Evolutionary conservation across 768 basidiomycete species (phyloP).

Genomic region (Solioccasus polychromus): DNA sequence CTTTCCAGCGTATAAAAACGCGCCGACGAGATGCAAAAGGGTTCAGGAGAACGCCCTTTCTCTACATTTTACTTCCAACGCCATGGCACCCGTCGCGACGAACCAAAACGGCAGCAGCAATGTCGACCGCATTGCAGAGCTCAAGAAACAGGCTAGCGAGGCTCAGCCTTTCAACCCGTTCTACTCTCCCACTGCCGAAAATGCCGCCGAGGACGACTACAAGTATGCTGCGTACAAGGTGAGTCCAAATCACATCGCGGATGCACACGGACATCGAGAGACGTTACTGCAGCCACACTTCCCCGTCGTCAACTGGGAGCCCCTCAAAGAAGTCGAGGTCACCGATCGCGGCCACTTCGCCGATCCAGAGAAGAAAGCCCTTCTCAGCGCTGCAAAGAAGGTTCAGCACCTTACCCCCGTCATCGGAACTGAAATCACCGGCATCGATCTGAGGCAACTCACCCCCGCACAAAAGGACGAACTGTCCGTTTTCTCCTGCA

Average conservation of each 20-base stretch:
- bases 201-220: slow-evolving; percentile 52
- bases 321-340: slow-evolving; percentile 55
- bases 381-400: slow-evolving; percentile 63
- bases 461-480: slow-evolving; percentile 73
- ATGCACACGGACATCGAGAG: not conserved
- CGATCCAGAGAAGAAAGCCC: slow-evolving; percentile 63
- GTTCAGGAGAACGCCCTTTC: not conserved
- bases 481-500: slow-evolving; percentile 44
- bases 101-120: slow-evolving; percentile 29
- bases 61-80: not conserved
- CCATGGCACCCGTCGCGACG: slow-evolving; percentile 53
- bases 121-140: slow-evolving; percentile 15
- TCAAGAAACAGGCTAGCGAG: slow-evolving; percentile 26
- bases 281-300: slow-evolving; percentile 52
- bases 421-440: slow-evolving; percentile 73
- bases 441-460: slow-evolving; percentile 71
- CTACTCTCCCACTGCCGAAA: slow-evolving; percentile 58
- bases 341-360: slow-evolving; percentile 66
- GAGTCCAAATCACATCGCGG: slow-evolving; percentile 1
- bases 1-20: slow-evolving; percentile 15
- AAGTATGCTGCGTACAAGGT: slow-evolving; percentile 61
- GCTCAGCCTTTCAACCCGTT: slow-evolving; percentile 54
- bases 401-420: slow-evolving; percentile 66
- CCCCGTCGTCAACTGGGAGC: slow-evolving; percentile 62
- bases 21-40: not conserved